Conservation (phyloP, 2,329 filamentous ascomycete genomes). For the Periconia sp. region DNA sequence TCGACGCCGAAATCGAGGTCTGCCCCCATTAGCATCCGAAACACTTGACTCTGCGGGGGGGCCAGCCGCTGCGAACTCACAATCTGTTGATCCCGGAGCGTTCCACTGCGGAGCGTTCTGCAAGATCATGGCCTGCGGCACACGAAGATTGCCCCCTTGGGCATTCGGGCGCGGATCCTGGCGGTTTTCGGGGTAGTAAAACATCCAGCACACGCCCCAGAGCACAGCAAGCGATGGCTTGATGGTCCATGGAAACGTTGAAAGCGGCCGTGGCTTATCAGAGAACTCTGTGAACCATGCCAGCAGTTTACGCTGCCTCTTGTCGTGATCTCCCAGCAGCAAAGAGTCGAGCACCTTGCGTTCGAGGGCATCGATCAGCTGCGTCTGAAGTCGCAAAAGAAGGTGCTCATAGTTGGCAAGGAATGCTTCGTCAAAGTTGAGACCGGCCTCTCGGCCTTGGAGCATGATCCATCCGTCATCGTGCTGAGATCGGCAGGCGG, state of each 20-base stretch:
- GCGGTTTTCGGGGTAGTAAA: slow-evolving; percentile 27
- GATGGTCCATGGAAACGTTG: slow-evolving; percentile 54
- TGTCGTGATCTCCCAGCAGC: slow-evolving; percentile 35
- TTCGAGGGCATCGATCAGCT: slow-evolving; percentile 38
- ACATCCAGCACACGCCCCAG: slow-evolving; percentile 54
- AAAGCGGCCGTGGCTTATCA: slow-evolving; percentile 46
- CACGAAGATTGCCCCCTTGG: slow-evolving; percentile 24
- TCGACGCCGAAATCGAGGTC: slow-evolving; percentile 39
- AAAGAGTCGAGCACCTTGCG: slow-evolving; percentile 38
- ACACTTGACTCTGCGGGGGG: slow-evolving; percentile 13
- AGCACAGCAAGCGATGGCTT: slow-evolving; percentile 51
- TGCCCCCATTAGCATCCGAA: slow-evolving; percentile 37
- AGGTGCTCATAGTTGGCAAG: slow-evolving; percentile 53
- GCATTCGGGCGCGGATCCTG: slow-evolving; percentile 1
- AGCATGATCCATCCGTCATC: slow-evolving; percentile 39
- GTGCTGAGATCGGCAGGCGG: slow-evolving; percentile 30
- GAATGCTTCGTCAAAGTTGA: slow-evolving; percentile 43
- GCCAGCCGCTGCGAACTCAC: slow-evolving; percentile 31
- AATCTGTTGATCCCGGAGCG: slow-evolving; percentile 38
- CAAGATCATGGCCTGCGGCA: slow-evolving; percentile 32
- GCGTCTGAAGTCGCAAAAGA: slow-evolving; percentile 45
- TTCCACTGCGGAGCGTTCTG: slow-evolving; percentile 32
- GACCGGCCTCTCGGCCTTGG: slow-evolving; percentile 35
- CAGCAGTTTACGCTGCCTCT: slow-evolving; percentile 40
- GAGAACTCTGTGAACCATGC: slow-evolving; percentile 51